Conservation (phyloP, 257 asterid genomes). For the Lantana camara region DNA sequence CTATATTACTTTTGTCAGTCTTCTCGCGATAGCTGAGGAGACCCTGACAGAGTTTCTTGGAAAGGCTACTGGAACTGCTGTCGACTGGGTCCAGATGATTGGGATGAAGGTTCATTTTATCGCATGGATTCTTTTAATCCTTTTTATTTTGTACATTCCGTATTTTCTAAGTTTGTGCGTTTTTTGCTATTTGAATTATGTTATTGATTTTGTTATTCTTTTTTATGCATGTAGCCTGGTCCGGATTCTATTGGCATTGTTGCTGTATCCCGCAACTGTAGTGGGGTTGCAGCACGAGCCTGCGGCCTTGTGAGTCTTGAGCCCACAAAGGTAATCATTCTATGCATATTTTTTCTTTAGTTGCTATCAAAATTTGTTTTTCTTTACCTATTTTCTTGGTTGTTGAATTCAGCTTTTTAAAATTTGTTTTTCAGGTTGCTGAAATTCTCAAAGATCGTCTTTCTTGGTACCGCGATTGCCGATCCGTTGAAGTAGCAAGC, state of each 20-base stretch:
- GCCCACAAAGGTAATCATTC: slow-evolving; percentile 62
- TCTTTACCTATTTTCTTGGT: too few relatives aligned
- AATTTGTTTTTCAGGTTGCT: slow-evolving; percentile 54
- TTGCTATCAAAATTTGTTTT: background rate
- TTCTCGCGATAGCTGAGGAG: slow-evolving; percentile 85
- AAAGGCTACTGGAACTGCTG: slow-evolving; percentile 97
- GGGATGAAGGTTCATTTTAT: slow-evolving; percentile 76
- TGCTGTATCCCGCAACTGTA: slow-evolving; percentile 79
- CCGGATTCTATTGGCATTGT: slow-evolving; percentile 93
- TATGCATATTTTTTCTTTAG: background rate
- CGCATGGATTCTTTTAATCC: background rate
- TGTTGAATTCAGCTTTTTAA: background rate
- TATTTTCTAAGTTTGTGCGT: background rate
- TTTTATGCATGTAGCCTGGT: slow-evolving; percentile 64
- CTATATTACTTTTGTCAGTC: slow-evolving; percentile 41
- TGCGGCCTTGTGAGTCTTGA: slow-evolving; percentile 90
- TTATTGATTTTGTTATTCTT: background rate
- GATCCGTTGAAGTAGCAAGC: slow-evolving; percentile 61
- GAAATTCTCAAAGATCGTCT: slow-evolving; percentile 85
- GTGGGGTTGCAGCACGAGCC: slow-evolving; percentile 89
- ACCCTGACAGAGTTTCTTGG: slow-evolving; percentile 89
- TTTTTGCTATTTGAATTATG: background rate
- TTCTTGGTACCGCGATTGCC: slow-evolving; percentile 84
- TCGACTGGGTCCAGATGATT: slow-evolving; percentile 89
- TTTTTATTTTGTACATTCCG: background rate